Evolutionary conservation across 441 rosid species (phyloP).

Genomic region (Rhodomyrtus psidioides): DNA sequence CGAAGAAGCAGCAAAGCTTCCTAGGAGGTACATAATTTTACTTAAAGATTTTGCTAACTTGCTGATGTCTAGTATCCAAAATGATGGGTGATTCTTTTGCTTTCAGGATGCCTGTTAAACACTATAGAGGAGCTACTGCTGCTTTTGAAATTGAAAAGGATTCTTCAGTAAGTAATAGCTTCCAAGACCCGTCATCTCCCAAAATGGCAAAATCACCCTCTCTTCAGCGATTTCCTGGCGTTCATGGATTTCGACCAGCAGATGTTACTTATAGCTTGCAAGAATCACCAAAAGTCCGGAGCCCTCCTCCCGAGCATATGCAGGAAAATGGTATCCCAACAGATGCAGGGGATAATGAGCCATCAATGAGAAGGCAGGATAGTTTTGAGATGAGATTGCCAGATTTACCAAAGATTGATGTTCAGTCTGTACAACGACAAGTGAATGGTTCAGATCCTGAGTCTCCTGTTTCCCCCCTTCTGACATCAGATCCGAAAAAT

Average conservation of each 20-base stretch:
- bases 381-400: conserved; percentile 15
- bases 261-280: conserved; percentile 54
- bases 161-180: conserved; percentile 76
- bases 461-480: conserved; percentile 95
- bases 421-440: conserved; percentile 3
- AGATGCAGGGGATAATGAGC: conserved; percentile 7
- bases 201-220: conserved; percentile 87
- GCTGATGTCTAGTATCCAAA: not conserved
- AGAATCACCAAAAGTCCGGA: conserved; percentile 56
- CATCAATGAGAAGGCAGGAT: conserved; percentile 15
- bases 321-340: not conserved
- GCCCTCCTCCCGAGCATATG: conserved; percentile 7
- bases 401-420: conserved; percentile 9
- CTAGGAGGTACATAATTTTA: conserved; percentile 61
- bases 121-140: conserved; percentile 42
- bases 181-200: conserved; percentile 89
- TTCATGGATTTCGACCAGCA: conserved; percentile 34
- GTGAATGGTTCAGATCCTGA: conserved; percentile 90
- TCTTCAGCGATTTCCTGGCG: conserved; percentile 73
- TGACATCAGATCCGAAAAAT: conserved; percentile 94
- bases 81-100: not conserved
- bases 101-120: conserved; percentile 85
- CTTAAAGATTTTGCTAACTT: not conserved
- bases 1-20: conserved; percentile 98
- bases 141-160: conserved; percentile 83